These are phyloP conservation scores for Nakazawaea laoshanensis DNA, from an alignment of 805 yeast species.

Conservation along the genomic window DNA sequence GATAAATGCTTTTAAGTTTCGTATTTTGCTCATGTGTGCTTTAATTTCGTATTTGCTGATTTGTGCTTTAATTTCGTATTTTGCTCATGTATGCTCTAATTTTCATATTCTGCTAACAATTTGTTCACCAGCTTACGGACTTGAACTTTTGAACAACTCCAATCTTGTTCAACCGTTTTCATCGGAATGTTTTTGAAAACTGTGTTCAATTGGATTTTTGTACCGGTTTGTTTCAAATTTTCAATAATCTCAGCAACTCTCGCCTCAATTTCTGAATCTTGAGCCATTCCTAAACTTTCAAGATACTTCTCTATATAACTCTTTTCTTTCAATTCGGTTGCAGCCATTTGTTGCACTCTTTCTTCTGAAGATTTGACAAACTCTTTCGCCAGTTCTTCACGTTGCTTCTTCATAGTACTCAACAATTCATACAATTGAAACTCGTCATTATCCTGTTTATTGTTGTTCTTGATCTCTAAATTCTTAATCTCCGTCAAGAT, in stretches of 20 bases:
- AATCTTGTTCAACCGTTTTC: slow-evolving; percentile 22
- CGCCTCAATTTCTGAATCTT: slow-evolving; percentile 22
- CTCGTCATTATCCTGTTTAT: slow-evolving; percentile 20
- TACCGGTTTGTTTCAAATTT: slow-evolving; percentile 17
- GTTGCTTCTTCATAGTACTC: slow-evolving; percentile 29
- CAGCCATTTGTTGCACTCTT: slow-evolving; percentile 27
- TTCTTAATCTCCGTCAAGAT: slow-evolving; percentile 31
- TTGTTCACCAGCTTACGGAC: slow-evolving; percentile 15
- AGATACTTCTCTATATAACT: slow-evolving; percentile 25
- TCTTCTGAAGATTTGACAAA: slow-evolving; percentile 29
- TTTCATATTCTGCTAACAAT: neutral
- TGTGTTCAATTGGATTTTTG: slow-evolving; percentile 16
- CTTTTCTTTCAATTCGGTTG: slow-evolving; percentile 29
- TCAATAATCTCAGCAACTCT: slow-evolving; percentile 21
- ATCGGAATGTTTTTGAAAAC: slow-evolving; percentile 26
- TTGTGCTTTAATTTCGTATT: neutral
- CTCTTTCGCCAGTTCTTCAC: slow-evolving; percentile 27
- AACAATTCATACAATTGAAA: slow-evolving; percentile 24
- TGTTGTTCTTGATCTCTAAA: slow-evolving; percentile 22
- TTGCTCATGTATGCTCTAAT: neutral
- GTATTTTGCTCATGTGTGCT: neutral
- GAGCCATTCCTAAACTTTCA: slow-evolving; percentile 26
- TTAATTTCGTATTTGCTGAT: neutral
- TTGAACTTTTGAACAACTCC: slow-evolving; percentile 25
- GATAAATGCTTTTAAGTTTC: too few relatives aligned